Evolutionary conservation across 495 filamentous ascomycete species (phyloP), one percentile per base, ranked within the genome.

Genomic region (Alectoria sarmentosa): DNA sequence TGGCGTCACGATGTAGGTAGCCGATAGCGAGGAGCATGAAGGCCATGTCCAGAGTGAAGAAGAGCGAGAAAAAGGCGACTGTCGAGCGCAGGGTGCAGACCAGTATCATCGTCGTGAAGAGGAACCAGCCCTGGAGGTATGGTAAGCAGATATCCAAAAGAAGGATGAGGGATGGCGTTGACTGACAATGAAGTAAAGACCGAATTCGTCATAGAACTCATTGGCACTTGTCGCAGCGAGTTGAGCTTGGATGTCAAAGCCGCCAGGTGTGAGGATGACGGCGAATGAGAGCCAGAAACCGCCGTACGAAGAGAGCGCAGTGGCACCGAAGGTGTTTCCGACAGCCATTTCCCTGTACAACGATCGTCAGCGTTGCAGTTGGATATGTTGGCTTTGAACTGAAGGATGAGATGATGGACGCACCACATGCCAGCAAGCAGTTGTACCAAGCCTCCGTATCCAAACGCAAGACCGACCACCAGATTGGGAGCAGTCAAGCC

Each of bases 271-370:
- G 69, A 96, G 77, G 71, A 96, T 82, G 78, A 98, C 90, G 69
- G 83, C 94, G 73, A 89, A 92, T 36, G 91, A 83, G 70, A 98
- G 80, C 94, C 94, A 98, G 86, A 98, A 98, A 69, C 93, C 94
- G 69, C 94, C 94, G 75, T 93, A 98, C 9, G 94, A 98, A 14
- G 92, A 94, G 67, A 98, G 84, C 60, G 94, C 94, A 60, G 92
- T 98, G 62, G 92, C 94, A 86, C 91, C 94, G 66, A 98, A 98
- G 49, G 94, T 96, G 85, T 95, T 97, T 66, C 92, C 94, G 13
- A 95, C 85, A 63, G 93, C 94, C 91, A 96, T 96, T 84, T 97
- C 94, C 94, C 92, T 96, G 67, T 6, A 8, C 19, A 37, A 37
- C 62, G 41, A 34, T 46, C 14, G 34, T 60, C 39, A 49, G 58